phyloP scores from a whole-genome alignment of 495 filamentous ascomycete species.

The Sabuloglossum arenarium region DNA sequence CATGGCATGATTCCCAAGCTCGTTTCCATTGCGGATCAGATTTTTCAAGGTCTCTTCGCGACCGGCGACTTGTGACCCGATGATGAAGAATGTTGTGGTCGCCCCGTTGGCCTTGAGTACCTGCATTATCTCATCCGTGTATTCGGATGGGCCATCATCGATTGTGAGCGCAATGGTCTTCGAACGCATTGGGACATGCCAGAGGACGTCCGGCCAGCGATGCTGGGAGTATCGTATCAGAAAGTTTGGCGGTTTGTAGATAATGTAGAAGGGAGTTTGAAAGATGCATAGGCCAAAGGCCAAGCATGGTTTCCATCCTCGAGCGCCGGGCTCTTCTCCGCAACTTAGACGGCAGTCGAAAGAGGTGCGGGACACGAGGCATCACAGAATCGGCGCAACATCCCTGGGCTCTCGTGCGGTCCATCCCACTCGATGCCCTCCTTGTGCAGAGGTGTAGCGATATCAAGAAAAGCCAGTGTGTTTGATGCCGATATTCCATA shows the following conservation, averaged over 20 bases:
- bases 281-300: conserved; percentile 24
- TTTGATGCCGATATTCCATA: too few relatives aligned
- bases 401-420: too few relatives aligned
- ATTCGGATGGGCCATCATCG: conserved; percentile 58
- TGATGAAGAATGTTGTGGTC: conserved; percentile 58
- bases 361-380: conserved; percentile 23
- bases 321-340: conserved; percentile 32
- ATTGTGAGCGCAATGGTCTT: conserved; percentile 62
- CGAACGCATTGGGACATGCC: conserved; percentile 31
- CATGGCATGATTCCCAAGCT: conserved; percentile 75
- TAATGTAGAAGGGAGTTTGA: conserved; percentile 34
- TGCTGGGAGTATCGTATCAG: conserved; percentile 46
- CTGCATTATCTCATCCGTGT: conserved; percentile 49
- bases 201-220: conserved; percentile 59
- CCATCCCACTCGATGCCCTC: too few relatives aligned
- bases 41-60: conserved; percentile 35
- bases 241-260: conserved; percentile 52
- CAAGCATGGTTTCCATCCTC: conserved; percentile 32
- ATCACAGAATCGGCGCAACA: too few relatives aligned
- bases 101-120: conserved; percentile 34
- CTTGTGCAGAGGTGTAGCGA: too few relatives aligned
- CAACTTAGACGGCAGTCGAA: conserved; percentile 27
- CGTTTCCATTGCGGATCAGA: conserved; percentile 40
- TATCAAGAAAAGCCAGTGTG: too few relatives aligned
- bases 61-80: conserved; percentile 49